Evolutionary conservation across 352 stramenopile species (phyloP).

Genomic region (Pythium periplocum): DNA sequence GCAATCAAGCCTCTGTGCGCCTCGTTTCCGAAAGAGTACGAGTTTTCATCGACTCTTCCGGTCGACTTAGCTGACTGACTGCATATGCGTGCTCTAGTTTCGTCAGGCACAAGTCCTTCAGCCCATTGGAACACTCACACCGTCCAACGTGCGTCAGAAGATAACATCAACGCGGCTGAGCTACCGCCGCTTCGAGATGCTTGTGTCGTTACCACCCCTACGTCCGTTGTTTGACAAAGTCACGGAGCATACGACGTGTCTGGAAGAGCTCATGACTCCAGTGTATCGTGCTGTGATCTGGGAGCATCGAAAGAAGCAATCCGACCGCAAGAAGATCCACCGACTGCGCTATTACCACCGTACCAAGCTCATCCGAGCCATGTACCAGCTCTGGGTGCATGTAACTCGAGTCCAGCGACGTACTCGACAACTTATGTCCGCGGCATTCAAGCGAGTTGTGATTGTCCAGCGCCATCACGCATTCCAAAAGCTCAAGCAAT

Average conservation of each 20-base stretch:
- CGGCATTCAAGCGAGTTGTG: conserved; percentile 23
- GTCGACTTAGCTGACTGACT: neutral
- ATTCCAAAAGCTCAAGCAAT: conserved; percentile 32
- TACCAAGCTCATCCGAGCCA: conserved; percentile 32
- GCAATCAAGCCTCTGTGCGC: conserved; percentile 36
- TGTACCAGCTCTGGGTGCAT: conserved; percentile 34
- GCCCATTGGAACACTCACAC: conserved; percentile 19
- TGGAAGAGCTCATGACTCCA: conserved; percentile 51
- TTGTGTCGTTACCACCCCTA: conserved; percentile 43
- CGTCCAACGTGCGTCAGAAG: conserved; percentile 15
- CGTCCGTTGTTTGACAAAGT: conserved; percentile 30
- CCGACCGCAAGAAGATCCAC: conserved; percentile 42
- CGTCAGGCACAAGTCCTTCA: conserved; percentile 38
- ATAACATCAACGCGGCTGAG: conserved; percentile 31
- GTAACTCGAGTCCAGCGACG: conserved; percentile 27
- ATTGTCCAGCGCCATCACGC: conserved; percentile 29
- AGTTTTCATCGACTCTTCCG: neutral
- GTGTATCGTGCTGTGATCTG: conserved; percentile 53
- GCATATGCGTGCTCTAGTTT: conserved; percentile 23
- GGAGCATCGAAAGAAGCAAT: conserved; percentile 34
- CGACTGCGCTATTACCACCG: conserved; percentile 45
- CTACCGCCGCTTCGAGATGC: conserved; percentile 33
- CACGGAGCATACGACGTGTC: conserved; percentile 35
- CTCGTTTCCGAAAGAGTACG: conserved; percentile 54
- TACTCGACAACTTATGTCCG: conserved; percentile 26